Conservation (phyloP, 768 basidiomycete genomes). For the Russula dissimulans region DNA sequence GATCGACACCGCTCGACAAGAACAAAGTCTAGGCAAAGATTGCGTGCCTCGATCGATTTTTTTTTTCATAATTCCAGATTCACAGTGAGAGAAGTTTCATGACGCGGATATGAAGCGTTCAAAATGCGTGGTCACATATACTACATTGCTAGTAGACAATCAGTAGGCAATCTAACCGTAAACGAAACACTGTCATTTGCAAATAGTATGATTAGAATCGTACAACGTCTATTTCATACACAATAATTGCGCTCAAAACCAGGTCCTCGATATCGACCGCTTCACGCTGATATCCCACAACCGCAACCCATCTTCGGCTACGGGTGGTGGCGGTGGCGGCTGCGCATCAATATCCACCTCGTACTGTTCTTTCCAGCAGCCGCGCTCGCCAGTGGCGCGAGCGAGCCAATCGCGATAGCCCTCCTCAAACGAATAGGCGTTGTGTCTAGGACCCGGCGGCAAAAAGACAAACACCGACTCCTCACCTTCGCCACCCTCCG, state of each 20-base stretch:
- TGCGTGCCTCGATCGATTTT: no score
- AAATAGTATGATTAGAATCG: no score
- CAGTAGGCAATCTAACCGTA: no score
- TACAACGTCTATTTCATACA: not conserved
- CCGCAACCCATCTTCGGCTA: not conserved
- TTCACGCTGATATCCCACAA: conserved; percentile 2
- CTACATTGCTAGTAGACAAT: no score
- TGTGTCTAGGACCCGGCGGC: conserved; percentile 6
- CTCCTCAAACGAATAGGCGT: conserved; percentile 13
- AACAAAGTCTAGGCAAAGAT: no score
- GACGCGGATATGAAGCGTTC: no score
- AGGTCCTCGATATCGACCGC: conserved; percentile 6
- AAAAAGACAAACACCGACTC: conserved; percentile 12
- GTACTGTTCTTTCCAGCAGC: conserved; percentile 8
- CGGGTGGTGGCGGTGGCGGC: not conserved
- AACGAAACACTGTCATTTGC: no score
- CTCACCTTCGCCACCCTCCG: not conserved
- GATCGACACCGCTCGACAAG: no score
- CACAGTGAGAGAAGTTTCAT: no score
- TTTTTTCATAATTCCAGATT: no score
- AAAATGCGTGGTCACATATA: no score
- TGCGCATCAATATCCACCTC: conserved; percentile 8
- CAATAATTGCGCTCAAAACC: not conserved
- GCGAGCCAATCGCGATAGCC: conserved; percentile 8
- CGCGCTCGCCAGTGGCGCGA: not conserved